These are phyloP conservation scores for Penicillium sp. DNA, from an alignment of 2,329 filamentous ascomycete genomes.

Conservation along the genomic window DNA sequence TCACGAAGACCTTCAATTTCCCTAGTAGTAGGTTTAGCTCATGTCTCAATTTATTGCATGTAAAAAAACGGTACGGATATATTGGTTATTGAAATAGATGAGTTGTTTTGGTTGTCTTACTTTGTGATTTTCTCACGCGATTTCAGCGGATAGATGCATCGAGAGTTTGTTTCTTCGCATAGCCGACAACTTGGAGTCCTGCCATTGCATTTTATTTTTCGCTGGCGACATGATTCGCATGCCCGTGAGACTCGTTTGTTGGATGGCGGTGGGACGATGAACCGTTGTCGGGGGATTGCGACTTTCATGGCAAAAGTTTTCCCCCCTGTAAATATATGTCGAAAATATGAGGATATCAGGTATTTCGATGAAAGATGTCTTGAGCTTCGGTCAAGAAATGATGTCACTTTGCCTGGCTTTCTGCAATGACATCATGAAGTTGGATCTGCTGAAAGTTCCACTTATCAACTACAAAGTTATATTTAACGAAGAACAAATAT, in stretches of 20 bases:
- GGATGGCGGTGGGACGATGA: conserved; percentile 17
- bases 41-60: not conserved
- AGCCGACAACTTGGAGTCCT: conserved; percentile 43
- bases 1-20: conserved; percentile 1
- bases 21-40: not conserved
- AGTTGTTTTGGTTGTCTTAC: conserved; percentile 20
- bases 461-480: too few species aligned
- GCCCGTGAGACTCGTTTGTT: conserved; percentile 38
- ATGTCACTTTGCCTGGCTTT: not conserved
- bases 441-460: too few species aligned
- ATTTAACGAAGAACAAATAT: too few species aligned
- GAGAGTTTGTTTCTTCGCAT: conserved; percentile 40
- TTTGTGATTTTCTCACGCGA: conserved; percentile 41
- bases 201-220: conserved; percentile 49
- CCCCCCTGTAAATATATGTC: not conserved
- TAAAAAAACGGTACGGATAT: not conserved
- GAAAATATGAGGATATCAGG: not conserved
- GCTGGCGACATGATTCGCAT: conserved; percentile 44
- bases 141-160: conserved; percentile 42
- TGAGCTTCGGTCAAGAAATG: conserved; percentile 3
- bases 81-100: not conserved
- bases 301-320: conserved; percentile 24
- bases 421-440: not conserved
- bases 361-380: not conserved
- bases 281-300: conserved; percentile 33